Evolutionary conservation across 164 flowering plant species (phyloP), one percentile per base, ranked within the genome.

Genomic region (Saururus chinensis): DNA sequence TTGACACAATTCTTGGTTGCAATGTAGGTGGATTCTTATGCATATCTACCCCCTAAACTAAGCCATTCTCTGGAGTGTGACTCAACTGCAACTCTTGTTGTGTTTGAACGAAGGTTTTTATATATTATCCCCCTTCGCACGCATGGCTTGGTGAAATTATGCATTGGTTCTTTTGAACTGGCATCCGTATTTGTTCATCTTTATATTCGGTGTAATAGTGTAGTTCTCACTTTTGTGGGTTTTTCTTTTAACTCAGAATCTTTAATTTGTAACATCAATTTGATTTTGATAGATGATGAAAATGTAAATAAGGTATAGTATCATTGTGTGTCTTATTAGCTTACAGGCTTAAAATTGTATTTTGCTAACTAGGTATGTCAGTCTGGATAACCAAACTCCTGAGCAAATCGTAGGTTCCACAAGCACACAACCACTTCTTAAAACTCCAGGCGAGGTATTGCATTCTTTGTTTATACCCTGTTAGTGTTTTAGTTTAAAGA

Each of bases 401-500:
- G 89, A 88, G 70, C 78, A 26, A 65, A 79, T 87, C 55, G 78
- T 90, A 71, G 86, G 95, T 70, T 85, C 89, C 51, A 88, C 97
- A 49, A 81, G 77, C 60, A 68, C 74, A 71, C 97, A 84, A 63
- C 95, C 86, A 58, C 95, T 88, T 71, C 86, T 93, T 69, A 96
- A 93, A 63, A 87, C 91, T 66, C 95, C 96, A 12, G 99, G 97
- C 16, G 99, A 93, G 96, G 99, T 85, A 73, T 57, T 66, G 57
- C 17, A 1, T 19, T 55, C 57, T 55, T 9, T 23, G 57, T 12
- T 55, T 53, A 53, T 22, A 30, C 20, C 17, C 26, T 14, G 14
- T 22, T 19, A 9, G 17, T 55, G 16, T 20, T 54, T 21, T 54
- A 20, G 57, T 20, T n/a, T n/a, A n/a, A n/a, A 12, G 17, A 22